Evolutionary conservation across 805 yeast species (phyloP), one percentile per base, ranked within the genome.

Genomic region (Alloascoidea africana): DNA sequence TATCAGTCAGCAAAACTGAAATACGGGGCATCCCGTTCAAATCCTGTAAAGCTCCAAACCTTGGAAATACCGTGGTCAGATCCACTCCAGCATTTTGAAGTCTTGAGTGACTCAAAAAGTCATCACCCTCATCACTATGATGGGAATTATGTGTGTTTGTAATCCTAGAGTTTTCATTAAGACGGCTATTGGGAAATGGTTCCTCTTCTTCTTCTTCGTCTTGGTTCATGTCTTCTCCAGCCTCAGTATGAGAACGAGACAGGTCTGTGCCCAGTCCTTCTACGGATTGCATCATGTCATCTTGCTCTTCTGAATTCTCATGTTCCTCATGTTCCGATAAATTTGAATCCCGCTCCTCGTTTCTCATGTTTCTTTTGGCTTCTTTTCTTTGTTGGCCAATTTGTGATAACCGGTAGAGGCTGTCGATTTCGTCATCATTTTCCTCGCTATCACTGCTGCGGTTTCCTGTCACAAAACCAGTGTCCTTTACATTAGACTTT

Each of bases 1-100:
- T 49, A 30, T 60, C 62, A 11, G 54, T 49, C 2, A 67, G 50
- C 18, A 69, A 48, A 3, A 39, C 46, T 2, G 50, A 39, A 4
- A 56, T 47, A 18, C 47, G 44, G 1, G 47, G 36, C 13, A 44
- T 36, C 3, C 40, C 30, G n/a, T n/a, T n/a, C 8, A 23, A 23
- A 23, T 23, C 30, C 8, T 23, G 36, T 11, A 39, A 40, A 3
- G 32, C 16, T 4, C 38, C 42, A 16, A 36, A 14, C 1, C 47
- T 47, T 13, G 51, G 50, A 15, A 55, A 43, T 14, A 46, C 39
- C 6, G 34, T 18, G n/a, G 34, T 38, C 4, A 23, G 42, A 16
- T 4, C 39, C 11, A 18, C 38, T 15, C 42, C 38, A 8, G 38
- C 40, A 30, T 36, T 23, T 23, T n/a, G 36, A n/a, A 38, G 15